A percentile compares a stretch with the other conserved stretches of the same genome.
Evolutionary conservation across 2,329 filamentous ascomycete species (phyloP).

Genomic region (Alternaria incomplexa): DNA sequence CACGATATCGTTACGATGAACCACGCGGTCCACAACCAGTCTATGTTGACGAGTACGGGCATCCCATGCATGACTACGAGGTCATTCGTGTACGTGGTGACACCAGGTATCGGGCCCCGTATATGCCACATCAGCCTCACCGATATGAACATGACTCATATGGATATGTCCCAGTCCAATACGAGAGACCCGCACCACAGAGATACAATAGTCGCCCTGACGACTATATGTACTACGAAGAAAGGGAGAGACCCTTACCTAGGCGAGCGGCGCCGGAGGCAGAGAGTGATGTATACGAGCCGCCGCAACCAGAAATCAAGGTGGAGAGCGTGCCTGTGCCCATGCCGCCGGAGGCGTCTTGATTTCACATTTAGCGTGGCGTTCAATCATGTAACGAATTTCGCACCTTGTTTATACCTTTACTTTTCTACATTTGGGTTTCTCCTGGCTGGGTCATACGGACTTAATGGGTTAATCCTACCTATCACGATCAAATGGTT

Average conservation of each 20-base stretch:
- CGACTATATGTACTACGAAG: constrained; percentile 43
- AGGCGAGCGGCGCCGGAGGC: constrained; percentile 23
- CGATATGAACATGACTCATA: constrained; percentile 40
- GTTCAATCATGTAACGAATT: background rate
- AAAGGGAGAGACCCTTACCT: constrained; percentile 30
- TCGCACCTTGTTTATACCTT: background rate
- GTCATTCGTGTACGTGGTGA: constrained; percentile 39
- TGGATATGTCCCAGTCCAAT: constrained; percentile 37
- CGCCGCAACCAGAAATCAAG: constrained; percentile 33
- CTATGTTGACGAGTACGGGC: constrained; percentile 43
- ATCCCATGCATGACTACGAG: constrained; percentile 38
- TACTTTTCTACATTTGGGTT: background rate
- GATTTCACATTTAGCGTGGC: background rate
- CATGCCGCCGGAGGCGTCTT: constrained; percentile 14
- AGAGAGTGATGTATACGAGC: constrained; percentile 35
- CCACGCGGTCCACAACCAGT: constrained; percentile 33
- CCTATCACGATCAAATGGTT: background rate
- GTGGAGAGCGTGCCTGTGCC: constrained; percentile 28
- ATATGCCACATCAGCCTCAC: constrained; percentile 20
- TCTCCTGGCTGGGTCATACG: background rate
- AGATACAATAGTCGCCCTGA: constrained; percentile 32
- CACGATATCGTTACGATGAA: constrained; percentile 41
- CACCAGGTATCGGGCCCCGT: constrained; percentile 17
- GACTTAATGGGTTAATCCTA: background rate
- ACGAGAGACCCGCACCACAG: constrained; percentile 35